Conservation (phyloP, 805 yeast genomes). For the Ogataea corticis region DNA sequence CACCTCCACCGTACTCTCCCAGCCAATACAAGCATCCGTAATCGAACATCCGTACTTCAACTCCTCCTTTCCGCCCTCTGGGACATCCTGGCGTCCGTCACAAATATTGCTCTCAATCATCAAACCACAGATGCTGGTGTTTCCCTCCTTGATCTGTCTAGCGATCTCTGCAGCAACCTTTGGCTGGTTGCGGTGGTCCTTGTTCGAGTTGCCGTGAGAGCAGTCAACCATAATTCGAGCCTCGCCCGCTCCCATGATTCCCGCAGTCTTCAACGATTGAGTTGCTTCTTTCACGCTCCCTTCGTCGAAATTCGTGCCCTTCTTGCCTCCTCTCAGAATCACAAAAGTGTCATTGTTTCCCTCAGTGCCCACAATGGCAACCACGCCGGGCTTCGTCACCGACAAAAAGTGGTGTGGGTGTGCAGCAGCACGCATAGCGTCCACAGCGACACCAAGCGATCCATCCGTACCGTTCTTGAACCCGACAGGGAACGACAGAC, state of each 20-base stretch:
- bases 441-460: conserved; percentile 88
- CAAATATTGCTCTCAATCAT: conserved; percentile 94
- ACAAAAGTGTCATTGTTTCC: conserved; percentile 91
- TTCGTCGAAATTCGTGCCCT: conserved; percentile 87
- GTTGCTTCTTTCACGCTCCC: conserved; percentile 68
- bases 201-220: conserved; percentile 93
- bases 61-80: conserved; percentile 70
- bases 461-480: conserved; percentile 99
- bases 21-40: conserved; percentile 96
- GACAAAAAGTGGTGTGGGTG: conserved; percentile 93
- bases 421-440: conserved; percentile 89
- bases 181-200: conserved; percentile 92
- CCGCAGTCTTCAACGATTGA: conserved; percentile 52
- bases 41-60: conserved; percentile 92
- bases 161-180: conserved; percentile 76
- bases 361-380: conserved; percentile 92
- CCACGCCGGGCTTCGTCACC: conserved; percentile 94
- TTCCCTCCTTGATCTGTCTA: conserved; percentile 77
- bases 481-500: conserved; percentile 96
- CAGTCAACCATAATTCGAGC: conserved; percentile 94
- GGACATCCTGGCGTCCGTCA: conserved; percentile 93
- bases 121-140: conserved; percentile 78
- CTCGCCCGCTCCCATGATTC: conserved; percentile 35
- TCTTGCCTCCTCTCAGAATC: conserved; percentile 93
- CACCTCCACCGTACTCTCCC: conserved; percentile 80